Percentiles rank a stretch among this genome's conserved stretches.
Evolutionary conservation across 768 basidiomycete species (phyloP).

Genomic region (Termitomyces titanicus): DNA sequence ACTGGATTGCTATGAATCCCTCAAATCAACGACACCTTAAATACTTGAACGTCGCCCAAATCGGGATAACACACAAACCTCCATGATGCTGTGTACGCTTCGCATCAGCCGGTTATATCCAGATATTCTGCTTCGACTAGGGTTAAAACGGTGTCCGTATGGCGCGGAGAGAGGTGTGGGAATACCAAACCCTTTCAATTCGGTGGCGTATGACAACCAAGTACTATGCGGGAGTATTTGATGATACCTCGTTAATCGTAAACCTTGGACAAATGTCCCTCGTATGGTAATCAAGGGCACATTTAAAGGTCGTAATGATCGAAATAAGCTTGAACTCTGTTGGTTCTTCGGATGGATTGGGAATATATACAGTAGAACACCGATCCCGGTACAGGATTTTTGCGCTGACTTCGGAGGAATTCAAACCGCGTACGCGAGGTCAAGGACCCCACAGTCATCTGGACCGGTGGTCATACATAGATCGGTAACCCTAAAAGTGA

Average conservation of each 20-base stretch:
- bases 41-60: not conserved
- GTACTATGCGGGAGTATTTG: not conserved
- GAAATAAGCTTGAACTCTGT: too few relatives aligned
- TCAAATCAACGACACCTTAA: not conserved
- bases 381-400: too few relatives aligned
- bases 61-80: not conserved
- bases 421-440: not conserved
- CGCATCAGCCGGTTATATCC: not conserved
- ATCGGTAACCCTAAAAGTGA: not conserved
- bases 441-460: not conserved
- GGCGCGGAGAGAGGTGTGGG: not conserved
- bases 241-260: not conserved
- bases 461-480: not conserved
- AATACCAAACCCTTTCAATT: not conserved
- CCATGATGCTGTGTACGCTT: not conserved
- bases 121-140: not conserved
- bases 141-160: not conserved
- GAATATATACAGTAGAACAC: too few relatives aligned
- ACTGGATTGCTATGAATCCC: not conserved
- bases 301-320: too few relatives aligned
- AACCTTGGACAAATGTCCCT: not conserved
- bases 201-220: not conserved
- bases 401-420: not conserved
- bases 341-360: too few relatives aligned
- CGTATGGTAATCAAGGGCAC: not conserved